A percentile compares a stretch with the other conserved stretches of the same genome.
These are phyloP conservation scores for Phtheirospermum japonicum DNA, from an alignment of 257 asterid genomes.

Conservation along the genomic window DNA sequence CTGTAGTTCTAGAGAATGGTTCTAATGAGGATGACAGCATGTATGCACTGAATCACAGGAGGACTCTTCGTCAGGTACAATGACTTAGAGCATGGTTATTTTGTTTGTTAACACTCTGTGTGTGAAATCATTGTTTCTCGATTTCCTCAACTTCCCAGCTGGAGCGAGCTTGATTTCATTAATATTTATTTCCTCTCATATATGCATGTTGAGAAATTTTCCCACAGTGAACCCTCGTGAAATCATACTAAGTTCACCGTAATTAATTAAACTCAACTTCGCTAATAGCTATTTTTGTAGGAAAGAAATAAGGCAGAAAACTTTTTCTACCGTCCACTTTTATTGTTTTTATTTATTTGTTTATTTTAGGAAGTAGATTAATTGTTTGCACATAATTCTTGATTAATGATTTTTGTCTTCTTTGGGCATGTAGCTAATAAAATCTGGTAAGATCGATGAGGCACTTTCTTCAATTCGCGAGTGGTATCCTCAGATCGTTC, in stretches of 20 bases:
- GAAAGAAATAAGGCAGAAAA: no score
- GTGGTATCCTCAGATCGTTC: constrained; percentile 77
- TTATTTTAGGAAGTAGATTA: neutral
- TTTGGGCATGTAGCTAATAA: constrained; percentile 59
- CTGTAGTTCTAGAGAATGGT: constrained; percentile 56
- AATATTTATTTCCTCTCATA: no score
- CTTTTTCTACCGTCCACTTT: neutral
- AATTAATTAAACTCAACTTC: no score
- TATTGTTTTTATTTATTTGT: neutral
- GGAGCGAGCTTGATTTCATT: no score
- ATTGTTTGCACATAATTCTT: neutral
- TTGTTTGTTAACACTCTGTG: no score
- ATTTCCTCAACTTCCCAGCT: no score
- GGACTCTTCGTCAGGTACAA: constrained; percentile 86
- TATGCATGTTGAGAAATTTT: no score
- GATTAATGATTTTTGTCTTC: constrained; percentile 17
- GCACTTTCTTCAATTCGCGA: constrained; percentile 53
- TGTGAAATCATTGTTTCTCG: no score
- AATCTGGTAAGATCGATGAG: constrained; percentile 73
- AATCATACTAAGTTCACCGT: no score
- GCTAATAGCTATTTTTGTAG: no score
- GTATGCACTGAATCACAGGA: constrained; percentile 64
- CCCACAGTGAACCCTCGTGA: no score
- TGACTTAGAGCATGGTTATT: constrained; percentile 27
- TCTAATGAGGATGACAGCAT: constrained; percentile 43